Conservation (phyloP, 805 yeast species). For the Candida xyloterini region DNA sequence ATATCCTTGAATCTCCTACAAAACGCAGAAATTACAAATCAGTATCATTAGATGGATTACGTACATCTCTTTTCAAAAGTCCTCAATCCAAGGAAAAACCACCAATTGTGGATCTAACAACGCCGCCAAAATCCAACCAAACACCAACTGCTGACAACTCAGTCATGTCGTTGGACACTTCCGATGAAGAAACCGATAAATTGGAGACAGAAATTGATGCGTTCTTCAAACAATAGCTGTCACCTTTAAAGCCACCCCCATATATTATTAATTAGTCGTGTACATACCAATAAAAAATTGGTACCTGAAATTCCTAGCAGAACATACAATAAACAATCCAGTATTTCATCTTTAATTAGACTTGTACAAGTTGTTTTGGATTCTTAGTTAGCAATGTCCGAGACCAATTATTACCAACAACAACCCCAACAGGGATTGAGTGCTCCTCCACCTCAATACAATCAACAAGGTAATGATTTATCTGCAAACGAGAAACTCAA, state of each 20-base stretch:
- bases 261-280: conserved; percentile 2
- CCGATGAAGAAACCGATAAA: conserved; percentile 12
- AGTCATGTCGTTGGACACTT: conserved; percentile 3
- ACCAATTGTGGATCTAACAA: conserved; percentile 13
- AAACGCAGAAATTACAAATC: conserved; percentile 1
- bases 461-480: conserved; percentile 12
- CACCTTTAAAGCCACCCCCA: conserved; percentile 1
- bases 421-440: conserved; percentile 11
- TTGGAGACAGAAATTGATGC: conserved; percentile 14
- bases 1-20: conserved; percentile 5
- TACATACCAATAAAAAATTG: not conserved
- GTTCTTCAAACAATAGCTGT: conserved; percentile 3
- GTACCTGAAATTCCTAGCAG: not conserved
- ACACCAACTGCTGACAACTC: not conserved
- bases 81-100: not conserved
- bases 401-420: conserved; percentile 12
- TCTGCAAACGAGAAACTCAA: conserved; percentile 15
- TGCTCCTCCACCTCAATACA: conserved; percentile 14
- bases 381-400: not conserved
- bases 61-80: conserved; percentile 5
- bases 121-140: conserved; percentile 9
- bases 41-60: conserved; percentile 3
- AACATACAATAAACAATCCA: not conserved
- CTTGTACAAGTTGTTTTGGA: no score
- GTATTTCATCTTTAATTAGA: no score